Evolutionary conservation across 106 monocot genomes (phyloP).

Genomic region (Acorus gramineus): DNA sequence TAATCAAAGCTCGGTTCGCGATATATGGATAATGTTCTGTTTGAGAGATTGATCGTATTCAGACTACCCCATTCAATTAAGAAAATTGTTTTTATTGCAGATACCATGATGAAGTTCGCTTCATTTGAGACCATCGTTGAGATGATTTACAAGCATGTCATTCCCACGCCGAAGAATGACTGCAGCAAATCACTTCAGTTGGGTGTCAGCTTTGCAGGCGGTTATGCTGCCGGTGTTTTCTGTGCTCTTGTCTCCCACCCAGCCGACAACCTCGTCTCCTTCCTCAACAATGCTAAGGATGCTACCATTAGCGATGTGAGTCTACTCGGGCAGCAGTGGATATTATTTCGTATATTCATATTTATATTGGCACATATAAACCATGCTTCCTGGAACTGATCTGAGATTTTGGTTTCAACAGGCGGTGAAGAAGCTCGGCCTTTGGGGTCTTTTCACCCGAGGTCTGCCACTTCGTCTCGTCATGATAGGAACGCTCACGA

Average conservation of each 20-base stretch:
- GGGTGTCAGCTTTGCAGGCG: conserved; percentile 15
- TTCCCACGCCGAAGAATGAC: conserved; percentile 10
- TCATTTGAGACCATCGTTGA: conserved; percentile 20
- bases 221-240: conserved; percentile 15
- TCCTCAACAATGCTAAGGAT: conserved; percentile 15
- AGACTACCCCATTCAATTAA: too few relatives aligned
- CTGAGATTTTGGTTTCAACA: background rate
- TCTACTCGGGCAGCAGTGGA: background rate
- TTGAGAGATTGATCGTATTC: too few relatives aligned
- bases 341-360: background rate
- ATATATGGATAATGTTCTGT: too few relatives aligned
- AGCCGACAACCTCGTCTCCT: conserved; percentile 16
- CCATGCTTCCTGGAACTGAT: too few relatives aligned
- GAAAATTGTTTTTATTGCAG: background rate
- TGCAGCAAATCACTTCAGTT: conserved; percentile 15
- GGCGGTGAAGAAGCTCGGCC: conserved; percentile 19
- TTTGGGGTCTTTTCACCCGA: conserved; percentile 16
- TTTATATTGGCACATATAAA: background rate
- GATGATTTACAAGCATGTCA: conserved; percentile 14
- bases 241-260: conserved; percentile 20
- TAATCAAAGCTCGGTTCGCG: too few relatives aligned
- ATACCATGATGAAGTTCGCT: conserved; percentile 23
- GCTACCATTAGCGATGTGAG: conserved; percentile 15
- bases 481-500: conserved; percentile 18
- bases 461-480: conserved; percentile 18